Base-by-base conservation (phyloP, 2,329 filamentous ascomycete genomes). In the Claviceps humidiphila region DNA sequence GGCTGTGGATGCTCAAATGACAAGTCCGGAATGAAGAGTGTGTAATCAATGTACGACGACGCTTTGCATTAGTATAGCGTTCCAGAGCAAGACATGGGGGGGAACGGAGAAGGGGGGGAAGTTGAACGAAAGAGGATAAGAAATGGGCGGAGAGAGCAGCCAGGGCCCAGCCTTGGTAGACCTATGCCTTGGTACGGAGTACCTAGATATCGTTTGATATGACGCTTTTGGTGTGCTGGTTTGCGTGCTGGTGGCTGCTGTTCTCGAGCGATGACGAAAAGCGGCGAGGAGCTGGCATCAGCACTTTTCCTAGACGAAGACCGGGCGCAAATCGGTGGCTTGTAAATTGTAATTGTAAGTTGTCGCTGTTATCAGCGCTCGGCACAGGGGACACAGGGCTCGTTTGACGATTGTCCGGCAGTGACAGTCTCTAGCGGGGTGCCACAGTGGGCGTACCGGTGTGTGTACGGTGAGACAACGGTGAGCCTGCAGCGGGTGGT, bases 231-330 rank as follows among this genome's bases (percentile, higher is more conserved):
- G 16, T n/a, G 8, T 43, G 17, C 20, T 3, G 20, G 13, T 11
- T 43, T 43, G 24, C 20, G 41, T 43, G 41, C 41, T 43, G 41
- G 11, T 30, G 26, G 41, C 41, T 20, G 20, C 22, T n/a, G 9
- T 7, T 7, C 22, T 11, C n/a, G 34, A n/a, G 30, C 26, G n/a
- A 53, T 53, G 47, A 53, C 51, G 51, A 53, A 49, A 50, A 42
- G 37, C n/a, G 17, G 8, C 37, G 34, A 22, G 47, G n/a, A 37
- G 34, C 34, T 49, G 41, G 37, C 47, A 45, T 48, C 47, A 52
- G 26, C 26, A 7, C 26, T 26, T 7, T 26, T 26, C 7, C 26
- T 7, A 26, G 26, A 26, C 26, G 26, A 30, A 30, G 26, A 30
- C 8, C 20, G 26, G 26, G 26, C 26, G 26, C 26, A 30, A 30